Evolutionary conservation across 768 basidiomycete species (phyloP), one percentile per base, ranked within the genome.

Genomic region (Pleurotus cornucopiae): DNA sequence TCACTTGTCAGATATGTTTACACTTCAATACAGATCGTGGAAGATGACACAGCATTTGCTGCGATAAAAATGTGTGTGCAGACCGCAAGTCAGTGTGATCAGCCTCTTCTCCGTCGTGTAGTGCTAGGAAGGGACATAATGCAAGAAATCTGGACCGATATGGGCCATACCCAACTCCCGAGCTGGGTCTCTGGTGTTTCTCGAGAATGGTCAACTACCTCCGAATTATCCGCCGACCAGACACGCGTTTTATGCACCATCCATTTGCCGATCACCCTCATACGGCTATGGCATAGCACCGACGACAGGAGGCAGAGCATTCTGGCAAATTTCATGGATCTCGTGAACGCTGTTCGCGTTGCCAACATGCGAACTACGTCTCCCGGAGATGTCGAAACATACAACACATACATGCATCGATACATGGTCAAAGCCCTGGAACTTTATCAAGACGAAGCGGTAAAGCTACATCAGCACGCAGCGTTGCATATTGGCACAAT

Each of bases 91-190:
- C 23, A 16, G 30, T 3, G 30, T 34, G 30, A 34, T 34, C 30
- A 34, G 30, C 30, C 30, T 34, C 46, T 12, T 41, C 30, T 34
- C 20, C 41, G 20, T 44, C n/a, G 41, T 44, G 14, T 44, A 16
- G 56, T 72, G n/a, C 67, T 74, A 2, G 69, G 71, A 2, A 61
- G 62, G 41, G 62, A 67, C 41, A 51, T 71, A n/a, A 67, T 72
- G 65, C 48, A 54, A 6, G 58, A 51, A 0, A 46, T 71, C 5
- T 69, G 69, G 64, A 38, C 14, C 3, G 68, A 72, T 59, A 73
- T 71, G 66, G 34, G 21, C 2, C 53, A 34, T 4, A 71, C 67
- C 0, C 49, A 48, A 26, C 59, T 71, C 2, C 73, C 69, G 0
- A 62, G 61, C 0, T 74, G 73, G 71, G 58, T 74, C 2, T 60